Evolutionary conservation across 1,284 basidiomycete genomes (phyloP), one percentile per base, ranked within the genome.

Genomic region (Papiliotrema nemorosa): DNA sequence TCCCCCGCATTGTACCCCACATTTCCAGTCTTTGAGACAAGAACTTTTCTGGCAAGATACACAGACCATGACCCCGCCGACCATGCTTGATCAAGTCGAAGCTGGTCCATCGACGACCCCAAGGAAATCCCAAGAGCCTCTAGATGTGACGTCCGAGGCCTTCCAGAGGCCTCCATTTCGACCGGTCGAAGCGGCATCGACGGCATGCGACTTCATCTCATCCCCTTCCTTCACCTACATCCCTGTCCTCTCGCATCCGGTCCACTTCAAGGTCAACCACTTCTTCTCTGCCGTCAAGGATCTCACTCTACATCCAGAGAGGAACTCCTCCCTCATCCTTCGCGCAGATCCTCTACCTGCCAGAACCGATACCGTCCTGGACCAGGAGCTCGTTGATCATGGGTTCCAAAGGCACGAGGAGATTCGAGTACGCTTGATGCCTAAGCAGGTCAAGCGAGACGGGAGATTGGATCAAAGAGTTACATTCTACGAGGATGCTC

Each of bases 231-330:
- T n/a, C 26, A 16, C 24, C 10, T 44, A 44, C 42, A 43, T 41
- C 5, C 14, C 14, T 7, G 14, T 29, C 21, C 26, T 33, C 29
- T 41, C 47, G n/a, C 47, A 49, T 21, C n/a, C 25, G 21, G 47
- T 49, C 24, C 63, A 70, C 51, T 72, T 70, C 49, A 50, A 57
- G 13, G 55, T 64, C 16, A 45, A 58, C 33, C 45, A 58, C 31
- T 73, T 71, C 52, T 52, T 71, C 25, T 44, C 62, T 1, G 63
- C 63, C 0, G 53, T 69, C 29, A 63, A 65, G 44, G 58, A 64
- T 21, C 60, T 69, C 6, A 50, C 59, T 10, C 53, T 69, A 3
- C 72, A 75, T 52, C 72, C 74, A 1, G 74, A 76, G 51, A 64
- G 69, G 9, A 71, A 74, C 53, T 70, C 70, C 13, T 54, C 58